Evolutionary conservation across 1,139 yeast species (phyloP).

Genomic region (Taphrina flavorubra): DNA sequence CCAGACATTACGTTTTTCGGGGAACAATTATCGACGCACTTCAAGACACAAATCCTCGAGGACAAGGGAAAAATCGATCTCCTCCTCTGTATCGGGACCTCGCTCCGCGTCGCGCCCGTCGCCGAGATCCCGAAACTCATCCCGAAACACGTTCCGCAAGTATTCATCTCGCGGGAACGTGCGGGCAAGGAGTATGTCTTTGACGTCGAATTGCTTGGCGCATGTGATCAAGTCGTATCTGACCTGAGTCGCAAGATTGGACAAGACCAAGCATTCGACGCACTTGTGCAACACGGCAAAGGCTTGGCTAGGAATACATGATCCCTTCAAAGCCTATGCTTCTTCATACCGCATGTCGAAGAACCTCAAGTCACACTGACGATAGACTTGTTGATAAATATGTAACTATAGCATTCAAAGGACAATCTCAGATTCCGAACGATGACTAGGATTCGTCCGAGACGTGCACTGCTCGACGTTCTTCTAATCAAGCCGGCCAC

Average conservation of each 20-base stretch:
- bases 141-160: slow-evolving; percentile 76
- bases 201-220: slow-evolving; percentile 69
- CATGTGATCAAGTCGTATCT: slow-evolving; percentile 84
- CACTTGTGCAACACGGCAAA: not conserved
- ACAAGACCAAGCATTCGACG: slow-evolving; percentile 57
- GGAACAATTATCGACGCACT: slow-evolving; percentile 77
- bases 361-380: too few species aligned
- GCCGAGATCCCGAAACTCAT: slow-evolving; percentile 82
- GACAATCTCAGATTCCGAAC: too few species aligned
- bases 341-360: too few species aligned
- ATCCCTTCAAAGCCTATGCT: too few species aligned
- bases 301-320: not conserved
- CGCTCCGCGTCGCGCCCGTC: slow-evolving; percentile 95
- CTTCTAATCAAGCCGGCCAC: not conserved
- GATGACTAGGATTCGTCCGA: too few species aligned
- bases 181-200: slow-evolving; percentile 79
- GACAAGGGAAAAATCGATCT: slow-evolving; percentile 72
- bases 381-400: too few species aligned
- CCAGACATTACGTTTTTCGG: slow-evolving; percentile 97
- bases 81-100: slow-evolving; percentile 87
- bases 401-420: too few species aligned
- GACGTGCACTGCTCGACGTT: too few species aligned
- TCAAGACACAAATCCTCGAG: slow-evolving; percentile 65
- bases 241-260: slow-evolving; percentile 65
- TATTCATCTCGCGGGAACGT: slow-evolving; percentile 75